Percentiles rank a stretch among this genome's conserved stretches.
phyloP scores from a whole-genome alignment of 805 yeast species.

The Deakozyma indianensis region DNA sequence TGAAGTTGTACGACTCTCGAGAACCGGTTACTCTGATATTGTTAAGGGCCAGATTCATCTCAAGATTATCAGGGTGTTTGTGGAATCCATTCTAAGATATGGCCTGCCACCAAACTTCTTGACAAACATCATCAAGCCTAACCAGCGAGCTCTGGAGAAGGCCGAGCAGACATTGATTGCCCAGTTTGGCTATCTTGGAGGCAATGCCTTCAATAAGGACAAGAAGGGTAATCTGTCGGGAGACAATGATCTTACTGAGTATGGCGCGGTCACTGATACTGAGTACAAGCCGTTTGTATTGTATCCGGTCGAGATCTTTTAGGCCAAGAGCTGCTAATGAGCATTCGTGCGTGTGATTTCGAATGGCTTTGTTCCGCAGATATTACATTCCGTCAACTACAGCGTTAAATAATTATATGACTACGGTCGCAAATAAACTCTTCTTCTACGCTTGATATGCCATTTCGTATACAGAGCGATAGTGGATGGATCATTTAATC shows the following conservation, averaged over 20 bases:
- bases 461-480: too few species aligned
- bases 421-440: too few species aligned
- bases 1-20: slow-evolving; percentile 70
- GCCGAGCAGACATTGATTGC: slow-evolving; percentile 57
- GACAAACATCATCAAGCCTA: slow-evolving; percentile 32
- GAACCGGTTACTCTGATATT: slow-evolving; percentile 82
- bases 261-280: slow-evolving; percentile 82
- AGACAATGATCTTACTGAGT: slow-evolving; percentile 70
- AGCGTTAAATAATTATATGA: too few species aligned
- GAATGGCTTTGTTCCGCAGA: too few species aligned
- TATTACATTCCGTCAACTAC: too few species aligned
- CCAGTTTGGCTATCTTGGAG: slow-evolving; percentile 82
- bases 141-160: slow-evolving; percentile 30
- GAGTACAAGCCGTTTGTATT: slow-evolving; percentile 95
- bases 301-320: slow-evolving; percentile 37
- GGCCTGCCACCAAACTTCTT: slow-evolving; percentile 92
- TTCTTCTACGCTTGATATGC: too few species aligned
- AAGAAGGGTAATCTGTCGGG: slow-evolving; percentile 45
- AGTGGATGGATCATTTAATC: too few species aligned
- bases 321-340: too few species aligned
- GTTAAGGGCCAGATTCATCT: slow-evolving; percentile 81
- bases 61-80: slow-evolving; percentile 74
- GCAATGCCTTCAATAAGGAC: slow-evolving; percentile 66
- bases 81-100: slow-evolving; percentile 87
- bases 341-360: too few species aligned